Evolutionary conservation across 108 stramenopile species (phyloP), one percentile per base, ranked within the genome.

Genomic region (Nitzschia putrida): DNA sequence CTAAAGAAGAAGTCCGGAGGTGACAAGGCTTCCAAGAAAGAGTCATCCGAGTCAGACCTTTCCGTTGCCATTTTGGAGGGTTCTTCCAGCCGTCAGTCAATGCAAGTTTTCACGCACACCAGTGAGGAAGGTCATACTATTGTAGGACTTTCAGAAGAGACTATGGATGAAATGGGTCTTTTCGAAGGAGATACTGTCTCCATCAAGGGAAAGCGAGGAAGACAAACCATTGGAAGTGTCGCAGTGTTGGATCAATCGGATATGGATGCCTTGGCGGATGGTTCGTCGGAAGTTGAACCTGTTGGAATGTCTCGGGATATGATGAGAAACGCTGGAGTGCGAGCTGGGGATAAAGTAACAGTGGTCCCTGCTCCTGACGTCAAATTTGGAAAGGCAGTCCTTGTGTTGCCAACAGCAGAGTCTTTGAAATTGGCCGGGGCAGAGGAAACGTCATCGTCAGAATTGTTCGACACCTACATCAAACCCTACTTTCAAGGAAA

Each of bases 121-220:
- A 60, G 63, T 53, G 83, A 88, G 42, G 85, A 85, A 65, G 93
- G 93, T 12, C 93, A 94, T 68, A 80, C 87, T 22, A 85, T 94
- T 38, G 88, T 90, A 10, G 90, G 88, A 18, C 83, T 91, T 76
- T 88, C 88, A 16, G 87, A 86, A 61, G 54, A 66, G 4, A 80
- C 89, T 29, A 85, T 94, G 89, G 83, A 83, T 60, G 67, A 76
- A 49, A 81, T 94, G 80, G 90, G 85, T 18, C 68, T 94, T 22
- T 94, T 94, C 71, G 93, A 94, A 53, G 93, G 93, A 14, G 93
- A 94, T 61, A 87, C 90, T 38, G 87, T 94, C 37, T 82, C 69
- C 13, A 88, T 94, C 77, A 87, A 88, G 53, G 93, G 93, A 25
- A 94, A 94, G 61, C 80, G 90, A 26, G 90, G 93, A 45, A 85